These are phyloP conservation scores for Punica granatum DNA, from an alignment of 345 rosid species.

Conservation along the genomic window DNA sequence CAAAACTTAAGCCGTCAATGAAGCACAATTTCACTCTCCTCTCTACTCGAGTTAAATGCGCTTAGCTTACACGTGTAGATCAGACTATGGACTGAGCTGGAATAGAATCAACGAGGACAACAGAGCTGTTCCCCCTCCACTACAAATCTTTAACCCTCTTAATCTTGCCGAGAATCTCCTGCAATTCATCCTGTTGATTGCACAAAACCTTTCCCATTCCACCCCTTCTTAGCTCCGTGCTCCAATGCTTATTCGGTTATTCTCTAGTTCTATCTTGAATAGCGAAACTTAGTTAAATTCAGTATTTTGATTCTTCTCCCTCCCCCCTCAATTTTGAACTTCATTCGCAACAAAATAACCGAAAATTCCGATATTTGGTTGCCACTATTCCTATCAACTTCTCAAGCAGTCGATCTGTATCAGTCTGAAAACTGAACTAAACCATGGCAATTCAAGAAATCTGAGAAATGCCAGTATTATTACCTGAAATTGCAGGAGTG, in stretches of 20 bases:
- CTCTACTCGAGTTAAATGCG: neutral
- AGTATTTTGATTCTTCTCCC: neutral
- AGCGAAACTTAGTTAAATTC: no score
- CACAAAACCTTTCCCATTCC: no score
- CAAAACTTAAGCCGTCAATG: neutral
- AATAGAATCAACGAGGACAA: no score
- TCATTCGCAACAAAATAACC: neutral
- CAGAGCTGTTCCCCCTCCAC: no score
- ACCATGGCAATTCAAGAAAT: neutral
- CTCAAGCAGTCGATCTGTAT: neutral
- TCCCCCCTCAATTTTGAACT: neutral
- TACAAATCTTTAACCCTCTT: neutral
- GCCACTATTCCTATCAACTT: neutral
- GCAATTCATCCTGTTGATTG: no score
- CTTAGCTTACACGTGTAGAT: neutral
- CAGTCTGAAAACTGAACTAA: neutral
- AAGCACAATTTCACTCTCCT: neutral
- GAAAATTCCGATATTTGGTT: neutral
- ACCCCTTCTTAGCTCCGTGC: no score
- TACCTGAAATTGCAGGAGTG: constrained; percentile 47
- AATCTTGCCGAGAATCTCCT: neutral
- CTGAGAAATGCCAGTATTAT: neutral
- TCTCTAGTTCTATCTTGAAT: no score
- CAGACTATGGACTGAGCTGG: neutral
- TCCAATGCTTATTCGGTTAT: no score